Conservation (phyloP, 352 stramenopile genomes). For the Phytophthora multivora region DNA sequence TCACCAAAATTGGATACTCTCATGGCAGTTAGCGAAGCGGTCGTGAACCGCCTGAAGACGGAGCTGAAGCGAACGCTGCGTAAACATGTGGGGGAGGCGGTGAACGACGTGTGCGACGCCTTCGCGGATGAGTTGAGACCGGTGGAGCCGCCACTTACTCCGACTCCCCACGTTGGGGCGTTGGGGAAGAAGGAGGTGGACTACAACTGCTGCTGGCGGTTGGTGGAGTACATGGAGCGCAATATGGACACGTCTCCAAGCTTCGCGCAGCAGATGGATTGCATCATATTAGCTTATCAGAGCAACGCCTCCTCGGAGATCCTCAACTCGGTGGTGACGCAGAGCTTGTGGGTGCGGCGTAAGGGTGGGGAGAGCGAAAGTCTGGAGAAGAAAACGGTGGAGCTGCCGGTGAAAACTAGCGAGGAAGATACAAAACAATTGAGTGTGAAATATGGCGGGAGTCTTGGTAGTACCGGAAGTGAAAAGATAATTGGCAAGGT, state of each 20-base stretch:
- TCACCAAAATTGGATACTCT: too few species aligned
- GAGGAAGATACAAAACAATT: too few species aligned
- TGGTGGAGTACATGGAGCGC: slow-evolving; percentile 53
- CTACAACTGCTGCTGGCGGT: slow-evolving; percentile 49
- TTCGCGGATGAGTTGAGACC: slow-evolving; percentile 21
- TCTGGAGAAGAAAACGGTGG: too few species aligned
- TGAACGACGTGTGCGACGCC: slow-evolving; percentile 42
- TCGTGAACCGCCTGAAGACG: slow-evolving; percentile 9
- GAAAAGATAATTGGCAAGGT: too few species aligned
- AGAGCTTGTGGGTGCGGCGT: slow-evolving; percentile 43
- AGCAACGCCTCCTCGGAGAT: slow-evolving; percentile 46
- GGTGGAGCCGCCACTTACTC: not conserved
- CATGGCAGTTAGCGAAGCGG: too few species aligned
- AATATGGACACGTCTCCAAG: slow-evolving; percentile 61
- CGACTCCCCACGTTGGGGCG: not conserved
- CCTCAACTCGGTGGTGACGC: slow-evolving; percentile 49
- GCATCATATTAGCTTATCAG: slow-evolving; percentile 63
- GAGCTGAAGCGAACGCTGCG: slow-evolving; percentile 41
- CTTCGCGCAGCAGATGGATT: slow-evolving; percentile 66
- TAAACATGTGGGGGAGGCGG: slow-evolving; percentile 41
- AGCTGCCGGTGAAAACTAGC: too few species aligned
- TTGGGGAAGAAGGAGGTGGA: slow-evolving; percentile 6
- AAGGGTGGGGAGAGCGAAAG: not conserved
- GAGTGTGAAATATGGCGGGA: too few species aligned
- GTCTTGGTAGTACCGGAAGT: too few species aligned